Evolutionary conservation across 1,139 yeast species (phyloP).

Genomic region (Yamadazyma mexicana): DNA sequence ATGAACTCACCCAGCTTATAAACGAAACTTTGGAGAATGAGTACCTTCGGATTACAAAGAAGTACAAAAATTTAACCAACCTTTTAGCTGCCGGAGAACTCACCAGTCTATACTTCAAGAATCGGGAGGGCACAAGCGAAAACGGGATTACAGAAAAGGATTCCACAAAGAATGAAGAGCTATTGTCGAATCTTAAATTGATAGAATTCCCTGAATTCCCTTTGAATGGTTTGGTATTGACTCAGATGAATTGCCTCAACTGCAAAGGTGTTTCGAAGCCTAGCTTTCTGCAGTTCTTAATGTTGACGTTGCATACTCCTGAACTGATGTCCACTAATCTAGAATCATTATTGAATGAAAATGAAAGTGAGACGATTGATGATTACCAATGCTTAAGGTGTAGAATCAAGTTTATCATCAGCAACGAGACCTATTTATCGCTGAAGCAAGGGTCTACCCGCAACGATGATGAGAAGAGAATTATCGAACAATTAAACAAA

Average conservation of each 20-base stretch:
- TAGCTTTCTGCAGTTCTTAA: conserved; percentile 61
- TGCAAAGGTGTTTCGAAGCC: conserved; percentile 69
- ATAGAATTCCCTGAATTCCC: conserved; percentile 63
- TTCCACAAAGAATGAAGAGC: background rate
- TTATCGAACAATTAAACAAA: conserved; percentile 27
- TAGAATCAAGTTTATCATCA: conserved; percentile 51
- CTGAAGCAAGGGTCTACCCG: conserved; percentile 10
- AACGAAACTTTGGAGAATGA: conserved; percentile 79
- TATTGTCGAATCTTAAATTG: conserved; percentile 21
- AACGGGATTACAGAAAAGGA: background rate
- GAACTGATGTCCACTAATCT: conserved; percentile 51
- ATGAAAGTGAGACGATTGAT: conserved; percentile 68
- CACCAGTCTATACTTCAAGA: background rate
- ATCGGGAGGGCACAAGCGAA: too few relatives aligned
- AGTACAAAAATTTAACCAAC: conserved; percentile 22
- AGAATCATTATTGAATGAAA: conserved; percentile 54
- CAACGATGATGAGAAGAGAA: conserved; percentile 17
- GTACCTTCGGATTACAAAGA: conserved; percentile 43
- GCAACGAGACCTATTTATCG: conserved; percentile 23
- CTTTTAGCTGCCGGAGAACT: conserved; percentile 5
- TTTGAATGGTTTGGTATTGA: conserved; percentile 64
- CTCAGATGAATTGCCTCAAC: conserved; percentile 65
- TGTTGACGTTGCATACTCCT: conserved; percentile 76
- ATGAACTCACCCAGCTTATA: conserved; percentile 79
- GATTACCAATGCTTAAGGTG: conserved; percentile 82